phyloP scores from a whole-genome alignment of 495 filamentous ascomycete genomes.

The Trichoderma asperelloides region DNA sequence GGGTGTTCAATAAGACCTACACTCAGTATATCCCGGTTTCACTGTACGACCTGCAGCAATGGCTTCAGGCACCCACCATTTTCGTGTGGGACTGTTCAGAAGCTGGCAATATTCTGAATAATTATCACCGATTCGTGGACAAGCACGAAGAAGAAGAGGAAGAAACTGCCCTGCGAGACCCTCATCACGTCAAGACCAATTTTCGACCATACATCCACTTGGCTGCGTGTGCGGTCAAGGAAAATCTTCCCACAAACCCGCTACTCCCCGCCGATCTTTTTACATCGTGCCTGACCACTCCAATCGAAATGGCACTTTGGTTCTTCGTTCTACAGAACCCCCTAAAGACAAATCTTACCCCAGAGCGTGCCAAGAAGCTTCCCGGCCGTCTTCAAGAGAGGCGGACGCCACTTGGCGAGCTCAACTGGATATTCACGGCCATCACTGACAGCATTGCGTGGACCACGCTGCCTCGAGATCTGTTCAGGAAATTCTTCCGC shows the following conservation, averaged over 20 bases:
- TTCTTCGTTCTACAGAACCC: slow-evolving; percentile 94
- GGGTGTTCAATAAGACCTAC: slow-evolving; percentile 98
- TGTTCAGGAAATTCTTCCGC: slow-evolving; percentile 94
- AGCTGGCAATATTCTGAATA: slow-evolving; percentile 87
- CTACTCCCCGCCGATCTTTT: slow-evolving; percentile 92
- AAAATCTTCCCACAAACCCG: slow-evolving; percentile 95
- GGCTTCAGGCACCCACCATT: slow-evolving; percentile 90
- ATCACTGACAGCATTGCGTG: slow-evolving; percentile 99
- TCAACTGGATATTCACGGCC: slow-evolving; percentile 99
- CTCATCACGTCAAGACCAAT: slow-evolving; percentile 59
- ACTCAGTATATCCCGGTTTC: slow-evolving; percentile 98
- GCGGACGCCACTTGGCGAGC: slow-evolving; percentile 87
- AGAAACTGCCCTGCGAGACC: slow-evolving; percentile 62
- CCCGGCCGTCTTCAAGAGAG: slow-evolving; percentile 84
- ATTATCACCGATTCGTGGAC: slow-evolving; percentile 87
- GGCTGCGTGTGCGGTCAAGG: slow-evolving; percentile 78
- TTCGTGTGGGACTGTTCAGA: slow-evolving; percentile 98
- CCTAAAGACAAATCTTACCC: slow-evolving; percentile 60
- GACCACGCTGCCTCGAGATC: slow-evolving; percentile 78
- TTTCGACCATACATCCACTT: slow-evolving; percentile 73
- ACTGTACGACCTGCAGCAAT: slow-evolving; percentile 88
- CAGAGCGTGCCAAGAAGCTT: slow-evolving; percentile 71
- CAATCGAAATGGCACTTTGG: slow-evolving; percentile 90
- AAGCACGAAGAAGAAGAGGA: slow-evolving; percentile 84
- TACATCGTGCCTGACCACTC: slow-evolving; percentile 90